Conservation (phyloP, 2,329 filamentous ascomycete genomes). For the Fusarium coffeatum region DNA sequence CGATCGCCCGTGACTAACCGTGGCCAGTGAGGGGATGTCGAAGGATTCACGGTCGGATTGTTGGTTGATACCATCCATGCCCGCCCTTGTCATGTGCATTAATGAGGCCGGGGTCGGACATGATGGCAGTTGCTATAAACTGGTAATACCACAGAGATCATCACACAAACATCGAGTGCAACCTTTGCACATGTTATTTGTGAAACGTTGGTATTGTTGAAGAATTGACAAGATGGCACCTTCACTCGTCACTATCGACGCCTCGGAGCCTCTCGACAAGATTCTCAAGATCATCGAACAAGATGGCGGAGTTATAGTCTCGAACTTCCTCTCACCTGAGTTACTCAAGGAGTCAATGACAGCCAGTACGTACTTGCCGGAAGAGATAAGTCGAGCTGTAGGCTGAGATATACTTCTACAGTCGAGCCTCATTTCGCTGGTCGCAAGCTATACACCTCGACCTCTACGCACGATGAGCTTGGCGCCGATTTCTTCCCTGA, state of each 20-base stretch:
- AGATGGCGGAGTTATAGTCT: neutral
- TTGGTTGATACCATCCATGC: neutral
- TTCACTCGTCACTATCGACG: neutral
- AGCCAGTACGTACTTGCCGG: neutral
- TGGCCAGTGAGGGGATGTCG: neutral
- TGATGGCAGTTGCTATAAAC: neutral
- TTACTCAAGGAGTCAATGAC: neutral
- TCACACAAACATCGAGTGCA: neutral
- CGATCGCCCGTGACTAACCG: neutral
- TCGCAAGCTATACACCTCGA: neutral
- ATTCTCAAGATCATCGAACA: neutral
- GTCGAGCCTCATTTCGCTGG: neutral
- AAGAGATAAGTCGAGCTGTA: too few relatives aligned
- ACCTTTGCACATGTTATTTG: accelerated
- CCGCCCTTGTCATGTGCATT: accelerated
- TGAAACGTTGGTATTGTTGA: accelerated
- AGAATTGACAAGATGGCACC: neutral
- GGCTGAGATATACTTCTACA: neutral
- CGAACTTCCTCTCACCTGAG: neutral
- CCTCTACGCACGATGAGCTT: neutral
- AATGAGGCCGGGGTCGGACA: neutral
- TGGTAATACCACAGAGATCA: neutral
- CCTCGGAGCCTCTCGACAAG: neutral
- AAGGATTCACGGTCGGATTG: neutral
- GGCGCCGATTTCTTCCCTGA: neutral